phyloP scores from a whole-genome alignment of 805 yeast species.

The Cyberlindnera mississippiensis region DNA sequence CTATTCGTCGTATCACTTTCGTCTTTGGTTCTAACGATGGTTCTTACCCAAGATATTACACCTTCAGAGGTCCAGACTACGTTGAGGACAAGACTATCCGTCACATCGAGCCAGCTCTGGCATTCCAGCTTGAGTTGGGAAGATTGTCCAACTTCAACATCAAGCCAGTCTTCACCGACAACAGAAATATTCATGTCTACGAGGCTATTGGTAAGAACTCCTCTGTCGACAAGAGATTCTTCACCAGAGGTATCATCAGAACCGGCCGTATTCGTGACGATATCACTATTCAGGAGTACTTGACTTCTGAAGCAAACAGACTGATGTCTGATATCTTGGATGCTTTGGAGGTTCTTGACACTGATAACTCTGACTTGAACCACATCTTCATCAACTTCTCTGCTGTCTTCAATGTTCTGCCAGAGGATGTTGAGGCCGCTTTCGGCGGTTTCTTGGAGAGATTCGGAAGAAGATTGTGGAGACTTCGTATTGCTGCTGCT shows the following conservation, averaged over 20 bases:
- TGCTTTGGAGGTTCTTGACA: slow-evolving; percentile 89
- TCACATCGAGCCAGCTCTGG: slow-evolving; percentile 97
- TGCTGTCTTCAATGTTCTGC: slow-evolving; percentile 90
- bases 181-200: slow-evolving; percentile 95
- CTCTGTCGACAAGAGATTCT: slow-evolving; percentile 89
- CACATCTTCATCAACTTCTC: slow-evolving; percentile 97
- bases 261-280: slow-evolving; percentile 95
- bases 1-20: slow-evolving; percentile 90
- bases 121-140: slow-evolving; percentile 93
- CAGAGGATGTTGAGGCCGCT: slow-evolving; percentile 95
- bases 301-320: slow-evolving; percentile 94
- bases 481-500: slow-evolving; percentile 94
- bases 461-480: slow-evolving; percentile 95
- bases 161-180: slow-evolving; percentile 92
- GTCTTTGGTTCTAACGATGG: slow-evolving; percentile 83
- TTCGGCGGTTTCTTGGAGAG: slow-evolving; percentile 97
- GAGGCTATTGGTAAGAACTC: slow-evolving; percentile 95
- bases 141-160: slow-evolving; percentile 93
- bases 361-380: slow-evolving; percentile 92
- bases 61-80: slow-evolving; percentile 87
- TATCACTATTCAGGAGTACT: slow-evolving; percentile 86
- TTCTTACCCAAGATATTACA: slow-evolving; percentile 89
- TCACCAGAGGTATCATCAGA: slow-evolving; percentile 95
- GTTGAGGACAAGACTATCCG: slow-evolving; percentile 89
- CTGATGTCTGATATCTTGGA: slow-evolving; percentile 95